Base-by-base conservation (phyloP, 805 yeast genomes). In the Wickerhamomyces pijperi region DNA sequence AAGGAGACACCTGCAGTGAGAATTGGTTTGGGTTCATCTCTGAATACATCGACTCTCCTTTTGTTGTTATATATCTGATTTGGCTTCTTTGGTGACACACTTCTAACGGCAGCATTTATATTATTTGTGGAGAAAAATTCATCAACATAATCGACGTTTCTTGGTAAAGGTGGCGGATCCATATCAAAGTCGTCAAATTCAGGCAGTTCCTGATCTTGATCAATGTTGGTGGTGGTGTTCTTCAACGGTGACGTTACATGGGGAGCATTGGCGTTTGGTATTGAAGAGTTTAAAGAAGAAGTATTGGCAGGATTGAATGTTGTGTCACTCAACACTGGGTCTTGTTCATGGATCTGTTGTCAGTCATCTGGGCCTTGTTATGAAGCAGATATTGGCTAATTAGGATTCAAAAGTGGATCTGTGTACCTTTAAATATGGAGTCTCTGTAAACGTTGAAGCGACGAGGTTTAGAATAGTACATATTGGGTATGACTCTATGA, bases 361-460 rank as follows among this genome's bases (percentile, higher is more conserved):
- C n/a, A 25, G 29, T 25, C 4, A 11, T 21, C 25, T 7, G 25
- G 11, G 11, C 25, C 6, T 11, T 6, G 16, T 11, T 20, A 28
- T 7, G 11, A 13, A 20, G 19, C 12, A 7, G 18, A n/a, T n/a
- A n/a, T 11, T 21, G 23, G 38, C 21, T 28, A 12, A 25, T 5
- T 14, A 19, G 21, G 14, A 34, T 19, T 14, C 8, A 20, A 16
- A 34, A n/a, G 25, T 28, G 9, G 31, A 39, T 25, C 5, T 25
- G 3, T 19, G 14, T 47, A 50, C 54, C 48, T 7, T 42, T 38
- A 16, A 43, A 43, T 29, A n/a, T 6, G 20, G 39, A 46, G 47
- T 53, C 57, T 28, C 39, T 48, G 44, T 46, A 53, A n/a, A 53
- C 50, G 4, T 37, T 39, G 39, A 53, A 47, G 9, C 46, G 42